Percentiles rank a stretch among this genome's conserved stretches.
phyloP scores from a whole-genome alignment of 352 stramenopile species.

The Peronospora belbahrii region DNA sequence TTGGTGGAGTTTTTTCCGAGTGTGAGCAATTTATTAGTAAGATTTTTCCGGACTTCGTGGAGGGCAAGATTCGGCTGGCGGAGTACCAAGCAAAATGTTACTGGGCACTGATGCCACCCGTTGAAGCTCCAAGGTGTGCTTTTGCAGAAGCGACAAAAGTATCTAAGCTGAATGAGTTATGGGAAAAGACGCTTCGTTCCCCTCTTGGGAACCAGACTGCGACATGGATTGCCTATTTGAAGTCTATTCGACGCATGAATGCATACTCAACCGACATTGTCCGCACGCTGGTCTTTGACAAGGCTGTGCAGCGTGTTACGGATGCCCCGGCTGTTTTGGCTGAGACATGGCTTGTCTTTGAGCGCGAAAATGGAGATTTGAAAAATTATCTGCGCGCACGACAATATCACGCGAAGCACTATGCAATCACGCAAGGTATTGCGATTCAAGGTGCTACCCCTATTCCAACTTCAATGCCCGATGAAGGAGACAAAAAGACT shows the following conservation, averaged over 20 bases:
- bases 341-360: slow-evolving; percentile 43
- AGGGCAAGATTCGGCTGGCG: slow-evolving; percentile 24
- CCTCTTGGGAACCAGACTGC: slow-evolving; percentile 23
- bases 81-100: slow-evolving; percentile 50
- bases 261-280: slow-evolving; percentile 17
- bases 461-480: neutral
- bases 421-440: neutral
- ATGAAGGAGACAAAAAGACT: slow-evolving; percentile 8
- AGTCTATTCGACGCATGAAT: slow-evolving; percentile 26
- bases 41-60: slow-evolving; percentile 29
- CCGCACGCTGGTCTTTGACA: slow-evolving; percentile 34
- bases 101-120: slow-evolving; percentile 18
- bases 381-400: slow-evolving; percentile 26
- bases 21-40: slow-evolving; percentile 30
- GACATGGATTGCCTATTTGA: slow-evolving; percentile 41
- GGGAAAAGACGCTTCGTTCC: slow-evolving; percentile 16
- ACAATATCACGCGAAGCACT: slow-evolving; percentile 24
- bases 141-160: slow-evolving; percentile 6
- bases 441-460: neutral
- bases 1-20: slow-evolving; percentile 23
- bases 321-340: slow-evolving; percentile 26
- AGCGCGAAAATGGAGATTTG: slow-evolving; percentile 44
- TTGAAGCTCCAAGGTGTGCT: neutral
- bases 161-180: slow-evolving; percentile 27
- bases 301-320: slow-evolving; percentile 26